These are phyloP conservation scores for Bacidia rubella DNA, from an alignment of 495 filamentous ascomycete species.

Conservation along the genomic window DNA sequence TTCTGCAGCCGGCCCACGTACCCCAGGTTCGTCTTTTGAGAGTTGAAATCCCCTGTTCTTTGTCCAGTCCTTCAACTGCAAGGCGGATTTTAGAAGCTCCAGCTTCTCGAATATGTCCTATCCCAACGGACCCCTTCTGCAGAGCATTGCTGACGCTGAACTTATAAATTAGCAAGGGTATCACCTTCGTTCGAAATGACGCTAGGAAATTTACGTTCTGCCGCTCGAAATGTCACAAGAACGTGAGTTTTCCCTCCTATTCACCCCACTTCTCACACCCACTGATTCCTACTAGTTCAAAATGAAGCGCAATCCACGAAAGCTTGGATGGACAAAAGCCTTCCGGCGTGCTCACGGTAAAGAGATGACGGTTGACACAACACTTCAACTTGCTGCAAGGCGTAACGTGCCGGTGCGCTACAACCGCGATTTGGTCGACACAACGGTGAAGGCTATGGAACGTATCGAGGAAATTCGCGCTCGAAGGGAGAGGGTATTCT, in stretches of 20 bases:
- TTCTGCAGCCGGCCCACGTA: slow-evolving; percentile 81
- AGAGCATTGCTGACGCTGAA: slow-evolving; percentile 6
- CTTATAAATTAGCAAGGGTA: slow-evolving; percentile 32
- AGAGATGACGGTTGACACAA: slow-evolving; percentile 90
- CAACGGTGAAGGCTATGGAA: slow-evolving; percentile 83
- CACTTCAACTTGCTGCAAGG: slow-evolving; percentile 78
- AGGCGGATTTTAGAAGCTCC: too few species aligned
- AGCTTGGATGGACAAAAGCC: slow-evolving; percentile 79
- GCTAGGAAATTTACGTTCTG: slow-evolving; percentile 62
- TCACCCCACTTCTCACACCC: background rate
- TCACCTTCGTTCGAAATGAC: slow-evolving; percentile 76
- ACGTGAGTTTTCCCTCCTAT: slow-evolving; percentile 28
- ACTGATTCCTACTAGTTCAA: slow-evolving; percentile 47
- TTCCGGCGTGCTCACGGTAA: slow-evolving; percentile 68
- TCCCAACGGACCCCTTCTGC: too few species aligned
- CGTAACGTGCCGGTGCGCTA: slow-evolving; percentile 93
- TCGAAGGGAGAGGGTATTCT: slow-evolving; percentile 75
- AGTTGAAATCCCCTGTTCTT: too few species aligned
- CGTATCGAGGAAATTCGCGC: slow-evolving; percentile 75
- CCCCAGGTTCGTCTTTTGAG: too few species aligned
- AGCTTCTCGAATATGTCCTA: too few species aligned
- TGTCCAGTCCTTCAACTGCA: too few species aligned
- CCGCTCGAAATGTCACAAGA: slow-evolving; percentile 86
- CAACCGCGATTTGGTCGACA: slow-evolving; percentile 76
- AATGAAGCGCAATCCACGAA: slow-evolving; percentile 84